These are phyloP conservation scores for Cadophora malorum DNA, from an alignment of 2,329 filamentous ascomycete genomes.

Conservation along the genomic window DNA sequence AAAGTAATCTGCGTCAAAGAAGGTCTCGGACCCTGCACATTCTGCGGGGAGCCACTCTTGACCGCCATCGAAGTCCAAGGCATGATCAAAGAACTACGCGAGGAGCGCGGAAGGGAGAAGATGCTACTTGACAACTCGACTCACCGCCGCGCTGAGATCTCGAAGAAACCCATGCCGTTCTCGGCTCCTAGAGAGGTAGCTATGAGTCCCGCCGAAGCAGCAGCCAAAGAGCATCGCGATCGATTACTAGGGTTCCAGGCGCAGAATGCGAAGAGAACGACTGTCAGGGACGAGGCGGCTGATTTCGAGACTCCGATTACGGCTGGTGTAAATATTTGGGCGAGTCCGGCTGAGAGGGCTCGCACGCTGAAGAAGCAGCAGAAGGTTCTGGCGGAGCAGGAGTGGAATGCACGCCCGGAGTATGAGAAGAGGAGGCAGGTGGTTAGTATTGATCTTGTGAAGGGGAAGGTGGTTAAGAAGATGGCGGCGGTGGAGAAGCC, in stretches of 20 bases:
- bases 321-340: constrained; percentile 68
- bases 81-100: constrained; percentile 83
- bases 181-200: constrained; percentile 50
- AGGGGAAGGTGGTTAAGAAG: constrained; percentile 59
- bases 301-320: constrained; percentile 67
- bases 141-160: constrained; percentile 70
- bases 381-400: constrained; percentile 69
- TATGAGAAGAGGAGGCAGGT: constrained; percentile 75
- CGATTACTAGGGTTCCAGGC: constrained; percentile 70
- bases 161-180: constrained; percentile 66
- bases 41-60: constrained; percentile 79
- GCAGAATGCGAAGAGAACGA: constrained; percentile 72
- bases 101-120: constrained; percentile 85
- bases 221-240: constrained; percentile 70
- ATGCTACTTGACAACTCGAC: constrained; percentile 80
- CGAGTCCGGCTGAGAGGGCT: constrained; percentile 70
- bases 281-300: constrained; percentile 73
- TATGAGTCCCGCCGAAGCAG: constrained; percentile 47
- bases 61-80: constrained; percentile 76
- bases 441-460: constrained; percentile 71
- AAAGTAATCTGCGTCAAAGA: constrained; percentile 96
- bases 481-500: constrained; percentile 42
- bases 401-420: constrained; percentile 71
- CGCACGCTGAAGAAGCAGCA: constrained; percentile 74
- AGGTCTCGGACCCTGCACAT: constrained; percentile 92